phyloP scores from a whole-genome alignment of 169 alveolate species.

The Plasmodium relictum region DNA sequence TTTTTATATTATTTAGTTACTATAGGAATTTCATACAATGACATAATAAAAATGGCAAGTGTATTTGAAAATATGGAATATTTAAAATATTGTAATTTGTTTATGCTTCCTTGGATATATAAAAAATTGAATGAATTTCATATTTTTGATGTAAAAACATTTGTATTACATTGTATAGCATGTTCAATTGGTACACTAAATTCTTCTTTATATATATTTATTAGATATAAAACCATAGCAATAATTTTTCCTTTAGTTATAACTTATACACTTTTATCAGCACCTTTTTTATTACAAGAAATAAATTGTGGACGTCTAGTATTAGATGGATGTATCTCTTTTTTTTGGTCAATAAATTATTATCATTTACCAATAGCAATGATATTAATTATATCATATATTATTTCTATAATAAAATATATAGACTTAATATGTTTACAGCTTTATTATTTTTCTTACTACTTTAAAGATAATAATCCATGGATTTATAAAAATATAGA shows the following conservation, averaged over 20 bases:
- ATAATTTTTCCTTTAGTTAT: slow-evolving; percentile 53
- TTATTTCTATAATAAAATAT: slow-evolving; percentile 47
- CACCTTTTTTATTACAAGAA: slow-evolving; percentile 64
- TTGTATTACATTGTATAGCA: slow-evolving; percentile 34
- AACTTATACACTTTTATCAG: slow-evolving; percentile 22
- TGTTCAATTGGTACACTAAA: slow-evolving; percentile 41
- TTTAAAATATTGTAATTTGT: slow-evolving; percentile 39
- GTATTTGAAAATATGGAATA: slow-evolving; percentile 49
- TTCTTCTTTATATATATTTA: slow-evolving; percentile 31
- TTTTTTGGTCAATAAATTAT: slow-evolving; percentile 28
- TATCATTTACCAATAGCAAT: slow-evolving; percentile 47
- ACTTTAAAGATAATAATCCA: slow-evolving; percentile 16
- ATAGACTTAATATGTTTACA: slow-evolving; percentile 42
- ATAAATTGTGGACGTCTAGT: slow-evolving; percentile 58
- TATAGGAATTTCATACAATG: slow-evolving; percentile 67
- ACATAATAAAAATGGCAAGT: slow-evolving; percentile 54
- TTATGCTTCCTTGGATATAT: slow-evolving; percentile 70
- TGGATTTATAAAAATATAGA: slow-evolving; percentile 60
- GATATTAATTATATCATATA: slow-evolving; percentile 34
- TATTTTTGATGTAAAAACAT: slow-evolving; percentile 29
- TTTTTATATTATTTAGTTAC: slow-evolving; percentile 35
- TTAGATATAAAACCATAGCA: slow-evolving; percentile 45
- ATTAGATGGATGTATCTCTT: slow-evolving; percentile 62
- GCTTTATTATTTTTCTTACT: slow-evolving; percentile 18
- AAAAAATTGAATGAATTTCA: slow-evolving; percentile 50